Evolutionary conservation across 257 asterid genomes (phyloP), one percentile per base, ranked within the genome.

Genomic region (Fraxinus pennsylvanica): DNA sequence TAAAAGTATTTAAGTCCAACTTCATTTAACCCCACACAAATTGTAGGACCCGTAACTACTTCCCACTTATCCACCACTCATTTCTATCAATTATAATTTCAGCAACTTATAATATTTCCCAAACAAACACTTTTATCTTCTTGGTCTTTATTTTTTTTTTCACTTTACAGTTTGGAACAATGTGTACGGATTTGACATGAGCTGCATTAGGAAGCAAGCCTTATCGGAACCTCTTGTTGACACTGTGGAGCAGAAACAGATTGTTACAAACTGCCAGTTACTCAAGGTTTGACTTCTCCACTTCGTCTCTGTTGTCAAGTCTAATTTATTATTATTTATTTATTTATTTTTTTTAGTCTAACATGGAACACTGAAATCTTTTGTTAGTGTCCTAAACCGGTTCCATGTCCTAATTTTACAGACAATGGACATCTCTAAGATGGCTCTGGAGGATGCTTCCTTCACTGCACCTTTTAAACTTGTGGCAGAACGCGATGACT

Each of bases 371-470:
- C 22, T 15, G 21, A 3, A 50, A 50, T 50, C 27, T 50, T 13
- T 17, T 17, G 1, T 17, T 50, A 50, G 17, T 71, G 39, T 71
- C 52, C 54, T 68, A 78, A 77, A 76, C 73, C 72, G 67, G 70
- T 36, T 32, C 14, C 66, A 14, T 78, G n/a, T 50, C 45, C 15
- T 74, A 25, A 71, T 73, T 80, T 68, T 75, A 72, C 85, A 96
- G 98, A 90, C 98, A 7, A 93, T 96, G 97, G 99, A 96, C 85
- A 96, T 93, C 63, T 93, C 98, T 8, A 96, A 92, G 90, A 96
- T 96, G 98, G 78, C 82, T 75, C 52, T 91, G 12, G 96, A 84
- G 2, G 98, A 92, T 84, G 92, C 92, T 75, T 93, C 98, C 50
- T 96, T 96, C 87, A 89, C 92, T 22, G 98, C 96, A 65, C 98